A percentile compares a stretch with the other conserved stretches of the same genome.
Evolutionary conservation across 345 rosid genomes (phyloP).

Genomic region (Isatis tinctoria): DNA sequence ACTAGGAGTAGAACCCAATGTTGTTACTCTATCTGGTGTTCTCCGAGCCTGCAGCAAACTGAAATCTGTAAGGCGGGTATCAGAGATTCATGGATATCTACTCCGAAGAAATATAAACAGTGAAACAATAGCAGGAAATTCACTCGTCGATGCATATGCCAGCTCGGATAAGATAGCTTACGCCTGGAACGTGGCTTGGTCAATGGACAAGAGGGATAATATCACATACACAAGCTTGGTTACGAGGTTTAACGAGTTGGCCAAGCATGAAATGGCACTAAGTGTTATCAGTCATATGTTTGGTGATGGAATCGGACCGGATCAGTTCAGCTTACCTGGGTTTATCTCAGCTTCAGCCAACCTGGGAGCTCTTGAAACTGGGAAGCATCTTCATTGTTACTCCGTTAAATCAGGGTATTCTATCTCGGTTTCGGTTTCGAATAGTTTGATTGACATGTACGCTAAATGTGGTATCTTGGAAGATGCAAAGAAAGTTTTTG

Average conservation of each 20-base stretch:
- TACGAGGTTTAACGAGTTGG: constrained; percentile 55
- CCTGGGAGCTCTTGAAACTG: constrained; percentile 43
- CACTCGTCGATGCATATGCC: constrained; percentile 64
- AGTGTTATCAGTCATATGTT: constrained; percentile 39
- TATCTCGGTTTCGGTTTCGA: constrained; percentile 40
- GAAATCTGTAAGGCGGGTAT: constrained; percentile 26
- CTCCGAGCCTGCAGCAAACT: constrained; percentile 41
- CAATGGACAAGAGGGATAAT: constrained; percentile 47
- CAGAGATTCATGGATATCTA: constrained; percentile 50
- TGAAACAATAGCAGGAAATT: constrained; percentile 43
- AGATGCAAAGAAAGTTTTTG: constrained; percentile 43
- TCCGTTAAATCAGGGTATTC: constrained; percentile 54
- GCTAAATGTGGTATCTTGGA: constrained; percentile 45
- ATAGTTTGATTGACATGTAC: constrained; percentile 52
- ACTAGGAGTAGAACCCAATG: constrained; percentile 49
- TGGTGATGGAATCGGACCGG: constrained; percentile 44
- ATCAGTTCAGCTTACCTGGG: constrained; percentile 52
- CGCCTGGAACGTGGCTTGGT: constrained; percentile 41
- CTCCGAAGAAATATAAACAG: constrained; percentile 35
- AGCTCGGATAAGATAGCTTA: constrained; percentile 39
- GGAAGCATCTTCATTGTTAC: constrained; percentile 62
- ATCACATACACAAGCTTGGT: constrained; percentile 65
- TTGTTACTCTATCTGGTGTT: constrained; percentile 48
- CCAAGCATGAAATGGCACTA: constrained; percentile 43
- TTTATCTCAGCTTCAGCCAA: constrained; percentile 60